Conservation (phyloP, 805 yeast genomes). For the Candida khao-thaluensis region DNA sequence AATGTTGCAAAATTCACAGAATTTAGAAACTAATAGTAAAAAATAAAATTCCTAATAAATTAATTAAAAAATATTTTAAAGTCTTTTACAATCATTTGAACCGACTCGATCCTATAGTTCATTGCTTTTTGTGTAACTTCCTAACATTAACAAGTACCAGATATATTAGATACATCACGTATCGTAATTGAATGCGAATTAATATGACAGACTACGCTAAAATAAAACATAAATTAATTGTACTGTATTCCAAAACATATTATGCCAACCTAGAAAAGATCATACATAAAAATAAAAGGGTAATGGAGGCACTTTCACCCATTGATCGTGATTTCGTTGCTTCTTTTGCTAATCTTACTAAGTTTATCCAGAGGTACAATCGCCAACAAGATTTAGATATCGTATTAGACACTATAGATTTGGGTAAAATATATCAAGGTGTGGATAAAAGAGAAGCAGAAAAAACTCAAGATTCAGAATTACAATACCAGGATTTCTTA, state of each 20-base stretch:
- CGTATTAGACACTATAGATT: conserved; percentile 63
- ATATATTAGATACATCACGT: too few species aligned
- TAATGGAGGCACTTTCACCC: neutral
- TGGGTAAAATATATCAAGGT: conserved; percentile 55
- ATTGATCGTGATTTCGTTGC: conserved; percentile 2
- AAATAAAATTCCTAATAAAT: too few species aligned
- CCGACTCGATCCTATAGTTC: too few species aligned
- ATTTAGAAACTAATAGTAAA: too few species aligned
- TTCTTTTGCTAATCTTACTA: neutral
- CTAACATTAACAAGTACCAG: too few species aligned
- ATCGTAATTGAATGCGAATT: too few species aligned
- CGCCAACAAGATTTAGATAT: conserved; percentile 31
- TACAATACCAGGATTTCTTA: conserved; percentile 35
- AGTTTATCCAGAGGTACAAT: conserved; percentile 14
- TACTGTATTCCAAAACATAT: conserved; percentile 1
- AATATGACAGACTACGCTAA: neutral
- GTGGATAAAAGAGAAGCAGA: conserved; percentile 52
- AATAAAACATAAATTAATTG: conserved; percentile 1
- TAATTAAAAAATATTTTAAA: too few species aligned
- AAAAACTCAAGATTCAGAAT: conserved; percentile 7
- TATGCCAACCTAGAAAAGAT: neutral
- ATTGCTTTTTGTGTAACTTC: too few species aligned
- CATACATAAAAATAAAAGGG: neutral
- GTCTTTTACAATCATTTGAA: too few species aligned
- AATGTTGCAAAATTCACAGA: too few species aligned